Evolutionary conservation across 2,329 filamentous ascomycete genomes (phyloP).

Genomic region (Chaetomiaceae sp.): DNA sequence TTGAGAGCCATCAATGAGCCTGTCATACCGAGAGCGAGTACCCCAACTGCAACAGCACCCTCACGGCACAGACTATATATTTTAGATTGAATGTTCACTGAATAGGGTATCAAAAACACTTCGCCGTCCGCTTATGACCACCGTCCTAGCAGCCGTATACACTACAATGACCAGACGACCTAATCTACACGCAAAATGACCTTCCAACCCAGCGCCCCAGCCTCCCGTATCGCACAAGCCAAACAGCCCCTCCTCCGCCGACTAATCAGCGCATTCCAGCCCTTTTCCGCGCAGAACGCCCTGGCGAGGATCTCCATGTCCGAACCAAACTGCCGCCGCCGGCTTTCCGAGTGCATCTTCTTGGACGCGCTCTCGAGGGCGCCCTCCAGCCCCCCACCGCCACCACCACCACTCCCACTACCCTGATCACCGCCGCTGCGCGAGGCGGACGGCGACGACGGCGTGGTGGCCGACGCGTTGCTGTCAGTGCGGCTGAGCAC

Average conservation of each 20-base stretch:
- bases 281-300: conserved; percentile 66
- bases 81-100: too few species aligned
- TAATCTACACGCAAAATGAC: conserved; percentile 58
- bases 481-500: conserved; percentile 34
- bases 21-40: too few species aligned
- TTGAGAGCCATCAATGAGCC: too few species aligned
- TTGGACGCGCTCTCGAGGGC: conserved; percentile 36
- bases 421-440: conserved; percentile 13
- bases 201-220: conserved; percentile 61
- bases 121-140: too few species aligned
- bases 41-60: too few species aligned
- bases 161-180: neutral
- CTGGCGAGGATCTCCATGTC: conserved; percentile 65
- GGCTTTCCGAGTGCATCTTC: conserved; percentile 51
- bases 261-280: conserved; percentile 68
- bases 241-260: conserved; percentile 62
- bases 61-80: too few species aligned
- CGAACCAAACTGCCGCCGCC: conserved; percentile 53
- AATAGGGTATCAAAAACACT: too few species aligned
- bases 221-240: conserved; percentile 68
- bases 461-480: conserved; percentile 6
- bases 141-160: too few species aligned
- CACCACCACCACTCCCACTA: conserved; percentile 25
- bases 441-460: conserved; percentile 16
- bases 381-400: neutral